Base-by-base conservation (phyloP, 345 rosid species). In the Aquilaria sinensis region DNA sequence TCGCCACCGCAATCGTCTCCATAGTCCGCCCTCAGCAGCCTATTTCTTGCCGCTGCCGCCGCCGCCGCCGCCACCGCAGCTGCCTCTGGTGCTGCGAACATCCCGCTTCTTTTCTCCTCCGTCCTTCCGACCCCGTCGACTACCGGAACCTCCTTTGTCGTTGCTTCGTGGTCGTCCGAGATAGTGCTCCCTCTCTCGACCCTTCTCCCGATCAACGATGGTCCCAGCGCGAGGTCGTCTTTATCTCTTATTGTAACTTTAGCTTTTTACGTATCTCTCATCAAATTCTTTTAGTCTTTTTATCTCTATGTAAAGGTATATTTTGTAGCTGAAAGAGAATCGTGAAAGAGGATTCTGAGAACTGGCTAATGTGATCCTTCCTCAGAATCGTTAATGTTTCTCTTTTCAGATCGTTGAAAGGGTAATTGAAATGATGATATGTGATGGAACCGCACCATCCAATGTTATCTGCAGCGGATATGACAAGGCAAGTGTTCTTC, bases 401-500 rank as follows among this genome's bases (percentile, higher is more conserved):
- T 50, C 49, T 59, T 58, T 65, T 56, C 80, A 89, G 95, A 76
- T 92, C 71, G 91, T 89, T 1, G 51, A 47, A 65, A 77, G 63
- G 69, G 47, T 65, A 13, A 76, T 87, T 48, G 95, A 87, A 63
- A 77, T 71, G 71, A 61, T 67, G 60, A 30, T n/a, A 23, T 15
- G 37, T 47, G 76, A 77, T 33, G 51, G 63, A 16, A 41, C 67
- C 16, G 23, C 29, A 45, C 4, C 74, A 9, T 30, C 53, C 46
- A 89, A 92, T 69, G 78, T 79, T 16, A 53, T 89, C 47, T 78
- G 79, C 73, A 66, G 64, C 29, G 87, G 74, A 65, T 83, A 71
- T 77, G 77, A 82, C 66, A 78, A 82, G 92, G 98, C 76, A 65
- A 75, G 53, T 29, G 16, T 30, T 61, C 12, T 58, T 34, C 55